Evolutionary conservation across 1,139 yeast genomes (phyloP).

Genomic region (Suhomyces bolitotheri): DNA sequence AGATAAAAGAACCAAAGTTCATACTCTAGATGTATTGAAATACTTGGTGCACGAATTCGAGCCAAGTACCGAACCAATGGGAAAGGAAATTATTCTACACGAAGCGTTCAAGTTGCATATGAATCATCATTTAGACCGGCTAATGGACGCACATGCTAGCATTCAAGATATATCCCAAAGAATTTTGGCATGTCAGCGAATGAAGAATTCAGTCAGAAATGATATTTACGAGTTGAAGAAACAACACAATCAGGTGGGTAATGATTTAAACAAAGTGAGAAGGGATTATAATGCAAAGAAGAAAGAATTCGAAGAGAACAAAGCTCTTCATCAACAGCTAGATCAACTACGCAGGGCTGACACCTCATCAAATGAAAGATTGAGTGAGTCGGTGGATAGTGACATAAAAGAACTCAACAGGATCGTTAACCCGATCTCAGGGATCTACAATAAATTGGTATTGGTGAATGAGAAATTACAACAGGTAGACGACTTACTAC

Average conservation of each 20-base stretch:
- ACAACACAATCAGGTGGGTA: slow-evolving; percentile 40
- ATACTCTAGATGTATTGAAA: slow-evolving; percentile 41
- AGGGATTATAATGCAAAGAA: slow-evolving; percentile 27
- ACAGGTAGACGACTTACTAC: slow-evolving; percentile 19
- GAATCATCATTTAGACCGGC: slow-evolving; percentile 30
- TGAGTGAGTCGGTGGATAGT: slow-evolving; percentile 13
- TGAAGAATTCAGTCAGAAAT: slow-evolving; percentile 43
- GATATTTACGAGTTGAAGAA: slow-evolving; percentile 40
- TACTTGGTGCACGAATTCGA: slow-evolving; percentile 32
- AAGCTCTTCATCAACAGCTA: slow-evolving; percentile 15
- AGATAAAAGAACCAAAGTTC: slow-evolving; percentile 30
- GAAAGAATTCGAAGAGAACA: slow-evolving; percentile 25
- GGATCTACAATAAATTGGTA: slow-evolving; percentile 37
- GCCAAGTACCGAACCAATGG: slow-evolving; percentile 19
- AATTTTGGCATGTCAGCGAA: slow-evolving; percentile 36
- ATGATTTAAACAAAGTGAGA: slow-evolving; percentile 42
- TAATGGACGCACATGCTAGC: slow-evolving; percentile 40
- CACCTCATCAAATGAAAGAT: slow-evolving; percentile 13
- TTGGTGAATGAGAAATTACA: slow-evolving; percentile 35
- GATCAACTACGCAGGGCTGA: slow-evolving; percentile 4
- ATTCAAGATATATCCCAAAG: slow-evolving; percentile 43
- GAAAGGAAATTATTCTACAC: slow-evolving; percentile 16
- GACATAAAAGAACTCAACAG: slow-evolving; percentile 16
- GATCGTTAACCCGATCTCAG: slow-evolving; percentile 41
- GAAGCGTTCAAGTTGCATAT: slow-evolving; percentile 35